A percentile compares a stretch with the other conserved stretches of the same genome.
These are phyloP conservation scores for Aspergillus avenaceus DNA, from an alignment of 495 filamentous ascomycete species.

Conservation along the genomic window DNA sequence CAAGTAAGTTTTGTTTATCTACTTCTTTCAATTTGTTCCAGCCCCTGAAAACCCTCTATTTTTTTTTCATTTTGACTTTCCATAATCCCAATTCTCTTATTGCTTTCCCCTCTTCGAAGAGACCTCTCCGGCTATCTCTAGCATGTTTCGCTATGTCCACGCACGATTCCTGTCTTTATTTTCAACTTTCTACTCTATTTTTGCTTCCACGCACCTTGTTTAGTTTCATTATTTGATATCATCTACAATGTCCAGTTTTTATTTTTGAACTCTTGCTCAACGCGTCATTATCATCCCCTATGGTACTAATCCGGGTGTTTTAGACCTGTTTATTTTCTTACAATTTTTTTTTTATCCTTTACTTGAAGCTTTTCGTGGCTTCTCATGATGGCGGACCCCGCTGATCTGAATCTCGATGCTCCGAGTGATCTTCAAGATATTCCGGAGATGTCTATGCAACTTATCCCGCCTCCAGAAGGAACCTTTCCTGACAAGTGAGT, in stretches of 20 bases:
- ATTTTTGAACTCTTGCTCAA: not conserved
- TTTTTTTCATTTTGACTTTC: not conserved
- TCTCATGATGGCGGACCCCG: conserved; percentile 37
- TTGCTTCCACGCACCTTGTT: conserved; percentile 47
- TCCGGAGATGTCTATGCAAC: conserved; percentile 42
- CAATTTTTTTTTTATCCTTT: too few relatives aligned
- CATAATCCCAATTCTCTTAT: not conserved
- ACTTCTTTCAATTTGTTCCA: not conserved
- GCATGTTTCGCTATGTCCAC: conserved; percentile 33
- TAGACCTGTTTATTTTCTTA: conserved; percentile 8
- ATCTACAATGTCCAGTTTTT: not conserved
- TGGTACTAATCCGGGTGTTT: conserved; percentile 15
- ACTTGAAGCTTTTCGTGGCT: conserved; percentile 12
- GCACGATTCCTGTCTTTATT: conserved; percentile 28
- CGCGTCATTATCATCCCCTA: not conserved
- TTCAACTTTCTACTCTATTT: conserved; percentile 15
- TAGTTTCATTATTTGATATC: not conserved
- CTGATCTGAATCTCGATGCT: conserved; percentile 44
- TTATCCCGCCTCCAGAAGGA: conserved; percentile 40
- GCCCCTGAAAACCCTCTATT: too few relatives aligned
- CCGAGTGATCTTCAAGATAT: conserved; percentile 48
- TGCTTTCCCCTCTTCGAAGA: conserved; percentile 1
- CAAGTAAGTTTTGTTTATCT: not conserved
- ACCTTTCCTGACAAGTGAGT: conserved; percentile 46
- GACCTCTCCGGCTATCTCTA: conserved; percentile 5